A percentile compares a stretch with the other conserved stretches of the same genome.
phyloP scores from a whole-genome alignment of 78 protist genomes.

The Dictyostelium purpureum region DNA sequence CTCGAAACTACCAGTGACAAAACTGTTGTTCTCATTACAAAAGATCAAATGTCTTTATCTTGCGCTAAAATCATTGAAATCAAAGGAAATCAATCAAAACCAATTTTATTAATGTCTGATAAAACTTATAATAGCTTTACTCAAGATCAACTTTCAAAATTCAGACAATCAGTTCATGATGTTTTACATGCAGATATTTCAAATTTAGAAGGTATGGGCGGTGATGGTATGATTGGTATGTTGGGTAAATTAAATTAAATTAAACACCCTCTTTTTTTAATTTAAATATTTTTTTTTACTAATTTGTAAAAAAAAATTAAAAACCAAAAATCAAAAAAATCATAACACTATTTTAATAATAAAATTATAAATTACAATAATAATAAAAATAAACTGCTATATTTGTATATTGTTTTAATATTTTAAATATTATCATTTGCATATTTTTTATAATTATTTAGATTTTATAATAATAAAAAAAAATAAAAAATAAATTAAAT shows the following conservation, averaged over 20 bases:
- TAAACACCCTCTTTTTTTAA: too few relatives aligned
- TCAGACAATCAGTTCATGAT: neutral
- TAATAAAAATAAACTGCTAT: neutral
- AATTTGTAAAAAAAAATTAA: slow-evolving; percentile 10
- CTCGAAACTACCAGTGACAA: neutral
- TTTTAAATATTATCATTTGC: neutral
- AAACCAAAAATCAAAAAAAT: neutral
- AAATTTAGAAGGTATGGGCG: slow-evolving; percentile 31
- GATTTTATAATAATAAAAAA: too few relatives aligned
- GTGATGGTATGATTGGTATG: slow-evolving; percentile 52
- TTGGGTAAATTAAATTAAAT: slow-evolving; percentile 39
- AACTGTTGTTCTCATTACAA: neutral
- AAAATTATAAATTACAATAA: neutral
- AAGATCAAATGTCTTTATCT: slow-evolving; percentile 21
- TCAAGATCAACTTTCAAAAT: neutral
- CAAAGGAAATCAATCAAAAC: neutral
- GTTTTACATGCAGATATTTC: slow-evolving; percentile 33
- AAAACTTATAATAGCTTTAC: neutral
- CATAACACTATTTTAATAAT: neutral
- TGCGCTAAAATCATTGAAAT: slow-evolving; percentile 28
- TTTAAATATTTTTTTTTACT: too few relatives aligned
- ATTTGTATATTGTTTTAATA: neutral
- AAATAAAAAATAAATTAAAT: too few relatives aligned
- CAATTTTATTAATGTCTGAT: slow-evolving; percentile 14
- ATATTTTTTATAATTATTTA: too few relatives aligned